phyloP scores from a whole-genome alignment of 2,329 filamentous ascomycete genomes.

The Didymella keratinophila region DNA sequence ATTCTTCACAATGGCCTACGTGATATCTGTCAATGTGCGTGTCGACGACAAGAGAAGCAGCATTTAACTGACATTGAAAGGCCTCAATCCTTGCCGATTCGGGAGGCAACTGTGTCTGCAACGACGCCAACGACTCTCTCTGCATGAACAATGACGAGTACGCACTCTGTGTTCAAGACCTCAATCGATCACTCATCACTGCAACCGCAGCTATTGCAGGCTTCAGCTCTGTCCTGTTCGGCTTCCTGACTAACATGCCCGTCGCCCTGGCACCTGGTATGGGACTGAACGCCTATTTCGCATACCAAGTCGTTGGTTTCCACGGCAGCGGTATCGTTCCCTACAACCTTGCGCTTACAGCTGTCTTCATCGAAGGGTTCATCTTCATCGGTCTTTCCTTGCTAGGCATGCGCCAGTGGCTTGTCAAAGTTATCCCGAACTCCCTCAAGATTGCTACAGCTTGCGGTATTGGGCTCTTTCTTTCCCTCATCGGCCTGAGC shows the following conservation, averaged over 20 bases:
- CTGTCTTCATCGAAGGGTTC: slow-evolving; percentile 87
- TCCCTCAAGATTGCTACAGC: slow-evolving; percentile 88
- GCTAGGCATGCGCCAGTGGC: slow-evolving; percentile 85
- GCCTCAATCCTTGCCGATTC: slow-evolving; percentile 59
- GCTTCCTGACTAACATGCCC: slow-evolving; percentile 77
- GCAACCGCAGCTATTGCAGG: slow-evolving; percentile 84
- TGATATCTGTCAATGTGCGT: slow-evolving; percentile 44
- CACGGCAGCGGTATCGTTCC: slow-evolving; percentile 77
- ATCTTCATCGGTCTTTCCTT: slow-evolving; percentile 83
- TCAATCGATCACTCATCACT: slow-evolving; percentile 82
- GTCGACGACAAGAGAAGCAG: background rate
- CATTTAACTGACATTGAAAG: slow-evolving; percentile 30
- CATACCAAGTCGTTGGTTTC: slow-evolving; percentile 80
- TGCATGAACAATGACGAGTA: slow-evolving; percentile 67
- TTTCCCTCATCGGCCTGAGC: slow-evolving; percentile 76
- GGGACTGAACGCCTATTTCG: slow-evolving; percentile 82
- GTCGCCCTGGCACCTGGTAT: slow-evolving; percentile 52
- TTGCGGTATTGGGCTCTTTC: slow-evolving; percentile 84
- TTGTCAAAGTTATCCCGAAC: slow-evolving; percentile 80
- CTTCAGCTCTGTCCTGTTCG: slow-evolving; percentile 80
- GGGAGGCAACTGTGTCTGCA: slow-evolving; percentile 79
- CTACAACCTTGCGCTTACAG: slow-evolving; percentile 79
- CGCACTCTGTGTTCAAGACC: slow-evolving; percentile 62
- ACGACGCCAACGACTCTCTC: slow-evolving; percentile 55
- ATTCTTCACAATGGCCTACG: slow-evolving; percentile 58